These are phyloP conservation scores for Aspergillus panamensis DNA, from an alignment of 495 filamentous ascomycete genomes.

Conservation along the genomic window DNA sequence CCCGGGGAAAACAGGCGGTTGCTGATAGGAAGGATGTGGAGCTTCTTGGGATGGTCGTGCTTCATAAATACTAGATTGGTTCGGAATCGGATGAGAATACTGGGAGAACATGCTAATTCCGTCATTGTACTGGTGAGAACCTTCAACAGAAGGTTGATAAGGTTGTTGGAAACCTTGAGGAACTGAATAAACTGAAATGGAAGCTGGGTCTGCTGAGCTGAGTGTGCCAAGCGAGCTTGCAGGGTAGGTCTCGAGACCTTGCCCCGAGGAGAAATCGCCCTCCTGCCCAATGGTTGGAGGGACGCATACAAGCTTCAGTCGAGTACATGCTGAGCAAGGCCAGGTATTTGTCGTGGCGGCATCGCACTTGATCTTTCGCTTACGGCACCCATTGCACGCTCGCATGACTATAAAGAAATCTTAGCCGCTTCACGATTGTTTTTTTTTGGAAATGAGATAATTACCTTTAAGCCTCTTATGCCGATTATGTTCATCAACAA, in stretches of 20 bases:
- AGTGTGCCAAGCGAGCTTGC: conserved; percentile 24
- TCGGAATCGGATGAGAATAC: conserved; percentile 39
- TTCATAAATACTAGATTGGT: conserved; percentile 74
- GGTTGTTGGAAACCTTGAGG: conserved; percentile 29
- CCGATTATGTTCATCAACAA: conserved; percentile 98
- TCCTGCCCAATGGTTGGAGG: conserved; percentile 88
- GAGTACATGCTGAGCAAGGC: conserved; percentile 92
- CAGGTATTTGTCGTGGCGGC: conserved; percentile 96
- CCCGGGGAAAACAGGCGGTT: conserved; percentile 48
- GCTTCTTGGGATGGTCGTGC: conserved; percentile 56
- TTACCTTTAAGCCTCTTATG: conserved; percentile 96
- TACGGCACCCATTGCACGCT: conserved; percentile 93
- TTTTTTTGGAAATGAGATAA: neutral
- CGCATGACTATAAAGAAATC: conserved; percentile 72
- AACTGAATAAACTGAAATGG: conserved; percentile 33
- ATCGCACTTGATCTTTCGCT: conserved; percentile 86
- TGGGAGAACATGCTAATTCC: conserved; percentile 37
- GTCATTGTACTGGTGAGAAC: conserved; percentile 33
- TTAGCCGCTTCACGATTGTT: conserved; percentile 1
- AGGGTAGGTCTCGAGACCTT: conserved; percentile 27
- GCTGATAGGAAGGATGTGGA: conserved; percentile 44
- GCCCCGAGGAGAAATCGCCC: conserved; percentile 55
- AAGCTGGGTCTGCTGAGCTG: conserved; percentile 21
- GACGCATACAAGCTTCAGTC: conserved; percentile 89
- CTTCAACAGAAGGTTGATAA: conserved; percentile 25